phyloP scores from a whole-genome alignment of 441 rosid species.

The Kokia cookei region DNA sequence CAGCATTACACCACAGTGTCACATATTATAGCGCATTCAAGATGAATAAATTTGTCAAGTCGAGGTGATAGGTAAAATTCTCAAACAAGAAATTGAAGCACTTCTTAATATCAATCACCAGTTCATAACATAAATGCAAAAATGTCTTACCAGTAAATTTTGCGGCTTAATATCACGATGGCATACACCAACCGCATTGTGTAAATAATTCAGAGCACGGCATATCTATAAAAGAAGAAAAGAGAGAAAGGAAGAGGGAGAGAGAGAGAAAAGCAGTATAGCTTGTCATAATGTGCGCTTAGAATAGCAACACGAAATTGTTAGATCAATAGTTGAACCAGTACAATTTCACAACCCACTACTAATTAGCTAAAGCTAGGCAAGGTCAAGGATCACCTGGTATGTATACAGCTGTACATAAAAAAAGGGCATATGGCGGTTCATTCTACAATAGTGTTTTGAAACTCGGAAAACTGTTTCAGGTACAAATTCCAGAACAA shows the following conservation, averaged over 20 bases:
- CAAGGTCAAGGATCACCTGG: slow-evolving; percentile 43
- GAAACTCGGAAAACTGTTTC: slow-evolving; percentile 73
- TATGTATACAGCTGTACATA: slow-evolving; percentile 67
- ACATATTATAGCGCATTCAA: background rate
- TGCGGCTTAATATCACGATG: slow-evolving; percentile 94
- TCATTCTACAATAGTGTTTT: slow-evolving; percentile 62
- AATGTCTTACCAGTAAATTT: slow-evolving; percentile 59
- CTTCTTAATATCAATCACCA: background rate
- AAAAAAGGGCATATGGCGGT: slow-evolving; percentile 57
- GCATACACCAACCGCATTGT: slow-evolving; percentile 66
- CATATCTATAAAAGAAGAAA: slow-evolving; percentile 47
- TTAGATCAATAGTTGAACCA: background rate
- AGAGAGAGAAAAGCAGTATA: background rate
- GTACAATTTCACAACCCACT: background rate
- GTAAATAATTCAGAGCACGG: slow-evolving; percentile 70
- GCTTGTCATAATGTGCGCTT: background rate
- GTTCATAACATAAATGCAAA: background rate
- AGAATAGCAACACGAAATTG: background rate
- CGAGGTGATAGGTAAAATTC: background rate
- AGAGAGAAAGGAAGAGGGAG: no score
- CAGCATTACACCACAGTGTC: background rate
- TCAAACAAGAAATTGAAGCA: background rate
- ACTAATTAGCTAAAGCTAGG: slow-evolving; percentile 1
- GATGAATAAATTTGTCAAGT: background rate
- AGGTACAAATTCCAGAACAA: slow-evolving; percentile 72